Evolutionary conservation across 768 basidiomycete genomes (phyloP).

Genomic region (Suillus tomentosus): DNA sequence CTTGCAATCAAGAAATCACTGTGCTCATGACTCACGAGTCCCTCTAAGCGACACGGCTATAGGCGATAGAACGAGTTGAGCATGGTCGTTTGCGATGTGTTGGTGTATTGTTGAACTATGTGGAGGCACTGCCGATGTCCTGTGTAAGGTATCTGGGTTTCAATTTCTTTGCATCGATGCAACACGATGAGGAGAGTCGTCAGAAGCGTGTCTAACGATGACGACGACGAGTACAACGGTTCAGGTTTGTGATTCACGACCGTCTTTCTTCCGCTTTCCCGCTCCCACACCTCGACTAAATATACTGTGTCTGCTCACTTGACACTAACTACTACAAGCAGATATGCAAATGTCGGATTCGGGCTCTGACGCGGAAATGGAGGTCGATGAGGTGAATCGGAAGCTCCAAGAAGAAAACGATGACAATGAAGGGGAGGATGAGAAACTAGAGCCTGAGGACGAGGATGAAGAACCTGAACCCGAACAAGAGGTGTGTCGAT

Average conservation of each 20-base stretch:
- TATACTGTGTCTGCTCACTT: background rate
- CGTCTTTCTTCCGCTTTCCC: constrained; percentile 2
- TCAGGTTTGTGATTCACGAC: constrained; percentile 8
- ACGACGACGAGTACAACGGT: constrained; percentile 13
- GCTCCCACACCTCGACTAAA: constrained; percentile 13
- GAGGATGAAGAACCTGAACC: constrained; percentile 41
- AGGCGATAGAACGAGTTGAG: background rate
- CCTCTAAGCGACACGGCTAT: background rate
- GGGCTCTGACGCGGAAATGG: constrained; percentile 40
- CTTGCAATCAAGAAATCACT: background rate
- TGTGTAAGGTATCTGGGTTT: constrained; percentile 23
- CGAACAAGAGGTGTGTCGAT: constrained; percentile 20
- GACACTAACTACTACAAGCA: constrained; percentile 5
- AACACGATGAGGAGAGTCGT: constrained; percentile 8
- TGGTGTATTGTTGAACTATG: background rate
- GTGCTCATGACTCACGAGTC: background rate
- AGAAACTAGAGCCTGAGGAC: constrained; percentile 31
- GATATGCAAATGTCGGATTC: constrained; percentile 28
- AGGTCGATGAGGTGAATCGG: constrained; percentile 39
- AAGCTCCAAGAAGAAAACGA: constrained; percentile 17
- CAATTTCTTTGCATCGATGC: constrained; percentile 13
- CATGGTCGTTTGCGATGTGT: background rate
- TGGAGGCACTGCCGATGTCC: background rate
- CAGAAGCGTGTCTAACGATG: constrained; percentile 16
- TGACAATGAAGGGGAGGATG: constrained; percentile 26